Evolutionary conservation across 192 early-diverging fungal genomes (phyloP), one percentile per base, ranked within the genome.

Genomic region (Chytriomyces sp.): DNA sequence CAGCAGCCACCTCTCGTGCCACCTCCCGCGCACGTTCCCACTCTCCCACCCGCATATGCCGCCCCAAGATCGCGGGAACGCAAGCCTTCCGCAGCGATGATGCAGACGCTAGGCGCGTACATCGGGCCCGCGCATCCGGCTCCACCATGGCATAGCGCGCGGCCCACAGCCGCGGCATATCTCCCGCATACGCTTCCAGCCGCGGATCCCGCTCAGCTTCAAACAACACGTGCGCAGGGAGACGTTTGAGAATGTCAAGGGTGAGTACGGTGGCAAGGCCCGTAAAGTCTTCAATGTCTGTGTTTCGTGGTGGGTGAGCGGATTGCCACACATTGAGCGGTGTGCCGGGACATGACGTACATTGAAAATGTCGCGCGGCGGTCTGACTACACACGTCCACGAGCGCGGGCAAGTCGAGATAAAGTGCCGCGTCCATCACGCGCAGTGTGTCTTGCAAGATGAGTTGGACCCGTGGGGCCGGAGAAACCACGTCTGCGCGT

Each of bases 341-440:
- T 22, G 22, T n/a, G 14, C 17, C 44, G 22, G 3, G 17, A n/a
- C 44, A 49, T 22, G 44, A 41, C 41, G 22, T 17, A 65, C 40
- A 30, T 65, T 19, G 10, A 33, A 61, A 7, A 25, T 65, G 8
- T 65, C 34, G 19, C 10, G 63, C 63, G n/a, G 41, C 38, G 28
- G 25, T 33, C 25, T 41, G n/a, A 49, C 39, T 36, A 25, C 63
- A 65, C 22, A 49, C 52, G 2, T 49, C 34, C 2, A 65, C 63
- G 10, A 65, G 40, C 4, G 19, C 41, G 2, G n/a, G 49, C 26
- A 65, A 26, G 41, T 65, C 40, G 2, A 65, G 28, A 65, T 65
- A 65, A 19, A 65, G 14, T 3, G 63, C 63, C 10, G 63, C 63
- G 34, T 65, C 63, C 63, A 65, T 65, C 28, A 65, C 8, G 8